Conservation (phyloP, 306 rosid species). For the Fagus sylvatica region DNA sequence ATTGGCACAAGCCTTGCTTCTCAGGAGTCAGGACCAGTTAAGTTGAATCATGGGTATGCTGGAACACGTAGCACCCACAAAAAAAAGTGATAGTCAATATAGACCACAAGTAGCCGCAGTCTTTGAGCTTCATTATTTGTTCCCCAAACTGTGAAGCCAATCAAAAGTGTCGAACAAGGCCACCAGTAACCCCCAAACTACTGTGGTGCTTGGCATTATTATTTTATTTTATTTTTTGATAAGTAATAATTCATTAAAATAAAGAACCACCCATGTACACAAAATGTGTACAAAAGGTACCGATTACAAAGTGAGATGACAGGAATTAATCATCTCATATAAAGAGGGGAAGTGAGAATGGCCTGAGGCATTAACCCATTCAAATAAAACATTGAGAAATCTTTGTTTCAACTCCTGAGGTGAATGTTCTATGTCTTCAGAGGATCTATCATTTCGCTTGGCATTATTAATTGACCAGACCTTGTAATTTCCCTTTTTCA, state of each 20-base stretch:
- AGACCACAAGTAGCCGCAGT: conserved; percentile 8
- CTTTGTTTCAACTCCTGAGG: no score
- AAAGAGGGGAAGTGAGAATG: no score
- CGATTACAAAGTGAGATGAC: no score
- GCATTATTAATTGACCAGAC: conserved; percentile 3
- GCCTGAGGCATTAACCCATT: no score
- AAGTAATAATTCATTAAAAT: no score
- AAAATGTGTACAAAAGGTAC: no score
- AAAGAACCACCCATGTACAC: no score
- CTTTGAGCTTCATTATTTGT: background rate
- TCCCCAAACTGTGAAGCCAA: background rate
- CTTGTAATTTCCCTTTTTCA: background rate
- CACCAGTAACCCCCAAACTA: conserved; percentile 15
- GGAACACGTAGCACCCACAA: background rate
- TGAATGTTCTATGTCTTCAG: no score
- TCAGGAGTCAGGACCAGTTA: background rate
- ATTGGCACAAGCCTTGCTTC: background rate
- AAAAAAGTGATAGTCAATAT: conserved; percentile 6
- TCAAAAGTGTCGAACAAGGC: background rate
- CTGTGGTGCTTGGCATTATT: conserved; percentile 2
- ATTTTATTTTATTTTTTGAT: background rate
- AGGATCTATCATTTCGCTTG: no score
- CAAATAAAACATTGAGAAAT: no score
- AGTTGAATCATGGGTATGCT: no score
- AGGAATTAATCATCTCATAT: no score